Base-by-base conservation (phyloP, 345 rosid species). In the Chamaenerion angustifolium region DNA sequence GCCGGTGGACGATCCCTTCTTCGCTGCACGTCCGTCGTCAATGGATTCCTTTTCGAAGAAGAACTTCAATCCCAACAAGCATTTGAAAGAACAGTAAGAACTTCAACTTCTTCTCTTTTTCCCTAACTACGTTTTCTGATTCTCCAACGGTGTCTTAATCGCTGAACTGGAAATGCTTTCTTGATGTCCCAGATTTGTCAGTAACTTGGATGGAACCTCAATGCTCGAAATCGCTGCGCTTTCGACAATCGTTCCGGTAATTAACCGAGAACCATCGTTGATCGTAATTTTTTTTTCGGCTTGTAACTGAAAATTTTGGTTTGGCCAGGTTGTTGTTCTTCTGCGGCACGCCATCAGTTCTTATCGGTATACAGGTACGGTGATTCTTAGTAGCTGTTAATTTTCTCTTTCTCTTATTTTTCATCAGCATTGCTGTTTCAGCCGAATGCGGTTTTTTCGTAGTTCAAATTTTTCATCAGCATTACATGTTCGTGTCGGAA, bases 171-270 rank as follows among this genome's bases (percentile, higher is more conserved):
- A 13, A 43, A 55, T 31, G 18, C n/a, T 13, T n/a, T 57, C 42
- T 42, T 53, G 58, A 31, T 25, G 49, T 31, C 5, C 45, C 75
- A 89, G 95, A 63, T 83, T 85, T 49, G 94, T 85, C 2, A 85
- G 98, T 83, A 81, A 85, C 67, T 70, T 89, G 54, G 67, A 45
- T 6, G 98, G 95, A 65, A 77, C 95, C 19, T 83, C 95, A 8
- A 79, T 81, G 74, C 67, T 68, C 4, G 82, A 83, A 69, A 73
- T 79, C 57, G 69, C 76, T 19, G 81, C 76, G 15, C 73, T 85
- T 21, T 61, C 78, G 46, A 71, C 85, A n/a, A 63, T 66, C 52
- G 74, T 70, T 21, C 82, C 94, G 98, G 85, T 64, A 46, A 45
- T 53, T 18, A 31, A 53, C 3, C 13, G 10, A 40, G 0, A 31